Evolutionary conservation across 2,329 filamentous ascomycete species (phyloP).

Genomic region (Leptographium flavum): DNA sequence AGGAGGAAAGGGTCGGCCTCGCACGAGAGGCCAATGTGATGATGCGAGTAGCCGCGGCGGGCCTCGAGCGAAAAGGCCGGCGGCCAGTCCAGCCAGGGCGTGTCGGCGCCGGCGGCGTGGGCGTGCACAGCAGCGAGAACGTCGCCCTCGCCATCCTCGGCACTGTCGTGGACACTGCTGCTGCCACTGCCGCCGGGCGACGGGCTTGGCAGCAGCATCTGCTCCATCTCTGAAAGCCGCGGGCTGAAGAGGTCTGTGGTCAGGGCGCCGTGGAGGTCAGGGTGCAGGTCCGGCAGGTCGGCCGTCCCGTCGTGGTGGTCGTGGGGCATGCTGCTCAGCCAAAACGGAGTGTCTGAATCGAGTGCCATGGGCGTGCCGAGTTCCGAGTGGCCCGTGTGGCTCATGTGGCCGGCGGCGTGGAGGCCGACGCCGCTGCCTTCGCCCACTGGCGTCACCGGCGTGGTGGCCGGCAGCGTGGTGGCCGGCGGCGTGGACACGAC

Average conservation of each 20-base stretch:
- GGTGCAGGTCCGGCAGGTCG: too few species aligned
- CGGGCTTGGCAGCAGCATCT: slow-evolving; percentile 2
- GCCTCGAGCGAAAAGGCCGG: slow-evolving; percentile 11
- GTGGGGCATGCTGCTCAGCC: slow-evolving; percentile 1
- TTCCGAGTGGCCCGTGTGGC: not conserved
- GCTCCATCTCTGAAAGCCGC: not conserved
- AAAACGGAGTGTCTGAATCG: slow-evolving; percentile 1
- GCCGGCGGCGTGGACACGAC: too few species aligned
- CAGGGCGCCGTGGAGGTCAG: too few species aligned
- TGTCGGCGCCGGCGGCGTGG: not conserved
- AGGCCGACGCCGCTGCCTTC: too few species aligned
- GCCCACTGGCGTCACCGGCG: too few species aligned
- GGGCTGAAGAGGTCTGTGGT: not conserved
- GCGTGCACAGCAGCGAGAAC: too few species aligned
- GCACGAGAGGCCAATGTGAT: slow-evolving; percentile 13
- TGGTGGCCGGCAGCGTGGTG: not conserved
- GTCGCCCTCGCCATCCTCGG: not conserved
- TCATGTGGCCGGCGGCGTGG: not conserved
- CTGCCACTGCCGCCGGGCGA: not conserved
- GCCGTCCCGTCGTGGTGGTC: not conserved
- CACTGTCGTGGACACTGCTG: not conserved
- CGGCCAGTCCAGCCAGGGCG: slow-evolving; percentile 3
- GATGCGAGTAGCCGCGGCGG: slow-evolving; percentile 11
- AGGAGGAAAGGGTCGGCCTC: slow-evolving; percentile 15
- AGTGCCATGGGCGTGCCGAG: not conserved